Evolutionary conservation across 768 basidiomycete species (phyloP).

Genomic region (Amanita muscaria): DNA sequence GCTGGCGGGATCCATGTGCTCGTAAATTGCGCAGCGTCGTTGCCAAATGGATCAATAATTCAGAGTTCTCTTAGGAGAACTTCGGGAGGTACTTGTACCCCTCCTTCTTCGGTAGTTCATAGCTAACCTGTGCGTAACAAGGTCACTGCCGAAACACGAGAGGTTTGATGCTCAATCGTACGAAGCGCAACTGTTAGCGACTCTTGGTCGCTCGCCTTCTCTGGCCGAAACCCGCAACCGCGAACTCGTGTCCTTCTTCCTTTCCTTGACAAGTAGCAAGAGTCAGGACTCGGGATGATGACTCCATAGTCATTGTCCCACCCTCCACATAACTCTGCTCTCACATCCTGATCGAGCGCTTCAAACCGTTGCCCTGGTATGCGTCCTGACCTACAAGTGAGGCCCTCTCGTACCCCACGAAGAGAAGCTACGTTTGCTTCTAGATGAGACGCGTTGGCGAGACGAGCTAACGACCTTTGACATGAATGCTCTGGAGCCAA

Average conservation of each 20-base stretch:
- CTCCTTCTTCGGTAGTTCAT: conserved; percentile 14
- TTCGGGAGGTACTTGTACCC: conserved; percentile 30
- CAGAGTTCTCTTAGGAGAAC: conserved; percentile 18
- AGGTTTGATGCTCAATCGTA: conserved; percentile 71
- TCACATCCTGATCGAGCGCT: conserved; percentile 78
- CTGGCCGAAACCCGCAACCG: conserved; percentile 84
- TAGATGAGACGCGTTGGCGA: conserved; percentile 86
- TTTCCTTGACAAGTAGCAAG: conserved; percentile 26
- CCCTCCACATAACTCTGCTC: conserved; percentile 67
- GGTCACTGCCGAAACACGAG: conserved; percentile 30
- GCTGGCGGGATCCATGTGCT: conserved; percentile 71
- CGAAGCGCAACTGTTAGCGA: conserved; percentile 68
- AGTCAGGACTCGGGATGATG: conserved; percentile 17
- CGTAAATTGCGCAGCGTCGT: conserved; percentile 48
- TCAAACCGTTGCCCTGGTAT: conserved; percentile 68
- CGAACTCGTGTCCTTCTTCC: conserved; percentile 79
- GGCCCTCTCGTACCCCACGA: conserved; percentile 46
- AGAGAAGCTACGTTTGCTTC: conserved; percentile 55
- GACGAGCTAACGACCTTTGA: conserved; percentile 75
- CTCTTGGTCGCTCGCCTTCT: conserved; percentile 58
- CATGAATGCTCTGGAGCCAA: conserved; percentile 41
- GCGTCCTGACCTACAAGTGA: conserved; percentile 76
- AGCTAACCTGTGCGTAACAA: neutral
- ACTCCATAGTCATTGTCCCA: conserved; percentile 40
- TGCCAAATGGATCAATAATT: conserved; percentile 35